Base-by-base conservation (phyloP, 495 filamentous ascomycete genomes). In the Thozetella sp. region DNA sequence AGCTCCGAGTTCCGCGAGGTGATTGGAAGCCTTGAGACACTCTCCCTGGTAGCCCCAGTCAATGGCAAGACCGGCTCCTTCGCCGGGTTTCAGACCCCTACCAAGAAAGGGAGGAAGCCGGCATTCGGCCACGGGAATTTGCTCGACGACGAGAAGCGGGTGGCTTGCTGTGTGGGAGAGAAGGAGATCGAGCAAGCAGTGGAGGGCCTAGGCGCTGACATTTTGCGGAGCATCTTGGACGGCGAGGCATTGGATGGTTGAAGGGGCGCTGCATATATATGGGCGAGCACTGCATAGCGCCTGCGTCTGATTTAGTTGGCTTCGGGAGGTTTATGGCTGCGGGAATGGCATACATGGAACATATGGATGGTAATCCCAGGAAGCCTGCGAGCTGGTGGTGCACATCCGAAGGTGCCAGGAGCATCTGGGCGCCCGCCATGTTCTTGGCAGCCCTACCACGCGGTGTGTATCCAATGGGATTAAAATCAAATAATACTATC, bases 1-100 rank as follows among this genome's bases (percentile, higher is more conserved):
- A 85, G 81, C 25, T 93, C 90, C 1, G 95, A 99, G 71, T 98
- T 99, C 70, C 84, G 93, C 51, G 96, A 98, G 71, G 93, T 99
- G 2, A 77, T 99, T n/a, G 86, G 88, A 11, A 93, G 89, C 51
- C 75, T 99, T 25, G 95, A 98, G 73, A 92, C 92, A 0, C 73
- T 96, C 63, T 90, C 90, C 0, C 72, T 97, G 15, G 82, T 96
- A 15, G 84, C 87, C n/a, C 86, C 88, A 27, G 91, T 93, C 27
- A 90, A 91, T 58, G 86, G 86, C 45, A 85, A 88, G 58, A 87
- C 82, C 30, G 88, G 88, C 22, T 87, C 84, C 51, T 85, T 86
- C 51, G 73, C 83, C 22, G 76, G 74, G 51, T 71, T 82, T 27
- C 80, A 82, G 34, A 88, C 84, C 12, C 85, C 87, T 2, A 86